Evolutionary conservation across 2,329 filamentous ascomycete genomes (phyloP).

Genomic region (Fusarium foetens): DNA sequence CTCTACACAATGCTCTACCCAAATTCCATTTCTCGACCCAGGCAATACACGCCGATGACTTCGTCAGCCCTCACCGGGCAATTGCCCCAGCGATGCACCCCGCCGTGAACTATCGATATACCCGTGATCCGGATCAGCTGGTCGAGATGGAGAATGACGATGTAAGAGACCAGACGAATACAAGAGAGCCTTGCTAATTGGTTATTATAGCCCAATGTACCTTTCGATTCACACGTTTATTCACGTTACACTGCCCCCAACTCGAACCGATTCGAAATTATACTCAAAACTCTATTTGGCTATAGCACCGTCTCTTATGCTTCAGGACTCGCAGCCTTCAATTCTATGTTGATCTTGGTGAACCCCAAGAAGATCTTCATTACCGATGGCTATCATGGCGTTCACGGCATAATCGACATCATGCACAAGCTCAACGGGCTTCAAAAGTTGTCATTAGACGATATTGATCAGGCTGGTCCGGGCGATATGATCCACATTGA

Average conservation of each 20-base stretch:
- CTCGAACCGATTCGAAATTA: slow-evolving; percentile 84
- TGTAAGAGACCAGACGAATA: background rate
- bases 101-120: background rate
- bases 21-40: background rate
- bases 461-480: slow-evolving; percentile 67
- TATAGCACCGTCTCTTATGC: slow-evolving; percentile 79
- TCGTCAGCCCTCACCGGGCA: background rate
- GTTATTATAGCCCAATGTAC: slow-evolving; percentile 55
- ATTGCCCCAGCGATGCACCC: background rate
- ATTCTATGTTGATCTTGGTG: slow-evolving; percentile 81
- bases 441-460: slow-evolving; percentile 76
- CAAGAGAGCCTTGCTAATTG: no score
- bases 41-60: background rate
- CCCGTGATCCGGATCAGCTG: background rate
- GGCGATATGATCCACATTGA: slow-evolving; percentile 86
- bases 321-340: slow-evolving; percentile 87
- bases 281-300: slow-evolving; percentile 78
- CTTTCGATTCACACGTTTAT: slow-evolving; percentile 78
- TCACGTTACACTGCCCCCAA: slow-evolving; percentile 83
- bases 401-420: slow-evolving; percentile 82
- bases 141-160: background rate
- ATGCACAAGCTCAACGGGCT: slow-evolving; percentile 80
- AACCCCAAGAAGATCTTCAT: slow-evolving; percentile 87
- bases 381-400: slow-evolving; percentile 89
- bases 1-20: background rate